Conservation (phyloP, 1,284 basidiomycete species). For the Sporisorium graminicola region DNA sequence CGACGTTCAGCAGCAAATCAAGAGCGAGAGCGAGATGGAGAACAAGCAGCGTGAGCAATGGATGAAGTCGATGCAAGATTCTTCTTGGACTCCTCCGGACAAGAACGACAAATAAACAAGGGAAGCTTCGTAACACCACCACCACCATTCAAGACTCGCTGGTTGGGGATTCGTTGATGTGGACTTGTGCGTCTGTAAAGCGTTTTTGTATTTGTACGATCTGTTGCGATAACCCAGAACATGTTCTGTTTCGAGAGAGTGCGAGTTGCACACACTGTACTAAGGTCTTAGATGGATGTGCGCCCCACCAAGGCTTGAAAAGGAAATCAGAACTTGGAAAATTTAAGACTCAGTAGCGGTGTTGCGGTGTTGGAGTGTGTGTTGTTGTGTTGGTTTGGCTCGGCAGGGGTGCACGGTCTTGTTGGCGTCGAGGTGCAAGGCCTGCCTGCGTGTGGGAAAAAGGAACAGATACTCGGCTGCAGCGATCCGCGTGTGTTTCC, state of each 20-base stretch:
- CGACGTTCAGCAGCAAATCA: slow-evolving; percentile 25
- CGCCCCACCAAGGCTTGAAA: not conserved
- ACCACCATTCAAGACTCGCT: slow-evolving; percentile 8
- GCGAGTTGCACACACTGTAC: too few species aligned
- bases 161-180: too few species aligned
- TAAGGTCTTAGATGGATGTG: not conserved
- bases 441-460: not conserved
- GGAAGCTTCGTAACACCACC: not conserved
- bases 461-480: not conserved
- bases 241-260: not conserved
- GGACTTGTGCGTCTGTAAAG: not conserved
- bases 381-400: not conserved
- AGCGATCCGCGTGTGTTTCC: not conserved
- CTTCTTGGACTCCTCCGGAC: not conserved
- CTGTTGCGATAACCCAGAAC: not conserved
- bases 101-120: slow-evolving; percentile 2
- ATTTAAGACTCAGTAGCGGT: not conserved
- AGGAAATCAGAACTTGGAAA: not conserved
- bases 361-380: not conserved
- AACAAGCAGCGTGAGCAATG: slow-evolving; percentile 26
- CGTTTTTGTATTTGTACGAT: slow-evolving; percentile 18
- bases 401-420: not conserved
- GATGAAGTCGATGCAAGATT: slow-evolving; percentile 40
- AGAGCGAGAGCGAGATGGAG: slow-evolving; percentile 27
- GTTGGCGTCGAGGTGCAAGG: not conserved